Conservation (phyloP, 768 basidiomycete genomes). For the Tremella fuciformis region DNA sequence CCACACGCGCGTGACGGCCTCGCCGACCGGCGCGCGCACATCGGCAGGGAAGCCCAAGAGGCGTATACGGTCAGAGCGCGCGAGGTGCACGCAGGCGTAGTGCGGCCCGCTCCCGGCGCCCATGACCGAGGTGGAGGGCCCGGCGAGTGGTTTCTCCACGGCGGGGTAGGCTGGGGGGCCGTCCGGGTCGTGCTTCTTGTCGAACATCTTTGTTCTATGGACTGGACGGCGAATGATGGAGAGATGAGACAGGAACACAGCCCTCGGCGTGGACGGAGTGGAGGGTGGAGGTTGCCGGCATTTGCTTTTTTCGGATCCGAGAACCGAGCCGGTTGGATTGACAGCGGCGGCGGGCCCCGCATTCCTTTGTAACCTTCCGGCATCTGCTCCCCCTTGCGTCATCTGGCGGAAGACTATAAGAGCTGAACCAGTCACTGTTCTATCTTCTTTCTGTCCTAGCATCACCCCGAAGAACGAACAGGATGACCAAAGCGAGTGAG, state of each 20-base stretch:
- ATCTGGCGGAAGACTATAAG: too few species aligned
- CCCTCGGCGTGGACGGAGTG: too few species aligned
- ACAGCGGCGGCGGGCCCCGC: too few species aligned
- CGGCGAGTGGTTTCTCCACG: neutral
- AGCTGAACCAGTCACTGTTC: too few species aligned
- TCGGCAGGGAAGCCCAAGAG: constrained; percentile 29
- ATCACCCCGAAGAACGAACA: too few species aligned
- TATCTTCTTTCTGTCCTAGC: too few species aligned
- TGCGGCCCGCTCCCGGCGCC: constrained; percentile 54
- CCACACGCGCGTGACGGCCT: constrained; percentile 36
- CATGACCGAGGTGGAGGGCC: constrained; percentile 54
- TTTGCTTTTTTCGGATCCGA: neutral
- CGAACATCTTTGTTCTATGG: constrained; percentile 5
- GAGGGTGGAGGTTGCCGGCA: too few species aligned
- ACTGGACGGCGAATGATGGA: neutral
- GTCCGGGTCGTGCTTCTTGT: constrained; percentile 3
- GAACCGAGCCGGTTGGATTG: too few species aligned
- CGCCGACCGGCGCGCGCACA: constrained; percentile 16
- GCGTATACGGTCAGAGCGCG: constrained; percentile 24
- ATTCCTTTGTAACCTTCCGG: too few species aligned
- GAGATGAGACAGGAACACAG: too few species aligned
- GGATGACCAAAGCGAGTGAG: too few species aligned
- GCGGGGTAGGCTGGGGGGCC: constrained; percentile 1
- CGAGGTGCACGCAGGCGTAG: constrained; percentile 28
- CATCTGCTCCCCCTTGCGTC: too few species aligned